Evolutionary conservation across 768 basidiomycete genomes (phyloP).

Genomic region (Suillus decipiens): DNA sequence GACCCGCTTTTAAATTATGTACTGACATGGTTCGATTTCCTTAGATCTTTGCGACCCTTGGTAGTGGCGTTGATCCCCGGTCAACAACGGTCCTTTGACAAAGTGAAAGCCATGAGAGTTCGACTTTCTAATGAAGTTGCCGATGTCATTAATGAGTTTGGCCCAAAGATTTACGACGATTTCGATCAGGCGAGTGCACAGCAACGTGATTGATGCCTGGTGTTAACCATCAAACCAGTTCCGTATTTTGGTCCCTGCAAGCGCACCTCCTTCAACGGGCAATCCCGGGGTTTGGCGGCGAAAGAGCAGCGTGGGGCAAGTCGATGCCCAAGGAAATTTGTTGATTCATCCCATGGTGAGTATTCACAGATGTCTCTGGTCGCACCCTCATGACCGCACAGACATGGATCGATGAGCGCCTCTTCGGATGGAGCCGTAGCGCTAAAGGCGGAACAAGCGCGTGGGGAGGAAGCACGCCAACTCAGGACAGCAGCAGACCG

Average conservation of each 20-base stretch:
- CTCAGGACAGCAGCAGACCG: conserved; percentile 61
- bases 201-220: conserved; percentile 5
- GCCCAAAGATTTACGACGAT: conserved; percentile 83
- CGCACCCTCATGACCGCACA: conserved; percentile 23
- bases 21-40: conserved; percentile 9
- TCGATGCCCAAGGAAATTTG: conserved; percentile 83
- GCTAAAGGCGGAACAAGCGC: conserved; percentile 79
- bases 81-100: conserved; percentile 78
- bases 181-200: conserved; percentile 67
- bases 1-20: neutral
- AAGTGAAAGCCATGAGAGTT: conserved; percentile 71
- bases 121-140: conserved; percentile 83
- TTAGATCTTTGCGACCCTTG: conserved; percentile 86
- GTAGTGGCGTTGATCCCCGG: conserved; percentile 87
- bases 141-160: conserved; percentile 83
- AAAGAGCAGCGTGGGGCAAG: conserved; percentile 77
- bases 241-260: conserved; percentile 79
- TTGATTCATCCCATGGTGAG: conserved; percentile 85
- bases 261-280: conserved; percentile 77
- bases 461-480: conserved; percentile 66
- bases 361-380: conserved; percentile 21
- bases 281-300: conserved; percentile 76
- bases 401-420: conserved; percentile 90
- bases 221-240: conserved; percentile 43
- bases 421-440: conserved; percentile 90